These are phyloP conservation scores for Dactylellina drechsleri DNA, from an alignment of 2,329 filamentous ascomycete species.

Conservation along the genomic window DNA sequence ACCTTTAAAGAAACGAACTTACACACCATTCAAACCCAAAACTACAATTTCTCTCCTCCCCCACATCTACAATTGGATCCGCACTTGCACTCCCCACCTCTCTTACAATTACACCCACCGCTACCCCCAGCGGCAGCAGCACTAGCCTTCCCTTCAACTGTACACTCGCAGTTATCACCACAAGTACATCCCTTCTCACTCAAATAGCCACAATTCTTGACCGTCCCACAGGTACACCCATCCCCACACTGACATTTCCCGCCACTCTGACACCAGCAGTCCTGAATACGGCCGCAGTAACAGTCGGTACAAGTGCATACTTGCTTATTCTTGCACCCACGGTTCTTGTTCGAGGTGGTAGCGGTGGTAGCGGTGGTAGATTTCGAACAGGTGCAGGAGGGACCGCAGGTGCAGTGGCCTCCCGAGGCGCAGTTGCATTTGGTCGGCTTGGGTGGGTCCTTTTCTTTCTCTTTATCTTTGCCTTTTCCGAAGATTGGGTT, in stretches of 20 bases:
- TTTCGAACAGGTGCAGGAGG: slow-evolving; percentile 24
- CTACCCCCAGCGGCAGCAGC: background rate
- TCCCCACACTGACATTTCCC: slow-evolving; percentile 34
- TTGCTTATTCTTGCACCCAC: slow-evolving; percentile 35
- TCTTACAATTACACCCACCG: slow-evolving; percentile 17
- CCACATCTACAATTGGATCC: slow-evolving; percentile 25
- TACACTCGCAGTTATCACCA: slow-evolving; percentile 20
- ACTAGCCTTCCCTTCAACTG: background rate
- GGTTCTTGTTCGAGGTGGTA: slow-evolving; percentile 7
- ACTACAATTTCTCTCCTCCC: slow-evolving; percentile 23
- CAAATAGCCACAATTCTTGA: slow-evolving; percentile 26
- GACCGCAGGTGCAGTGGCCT: slow-evolving; percentile 29
- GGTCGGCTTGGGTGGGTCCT: background rate
- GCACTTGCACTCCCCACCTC: slow-evolving; percentile 27
- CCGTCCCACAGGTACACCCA: slow-evolving; percentile 31
- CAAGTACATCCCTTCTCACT: background rate
- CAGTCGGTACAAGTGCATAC: slow-evolving; percentile 31
- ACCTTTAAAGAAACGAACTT: background rate
- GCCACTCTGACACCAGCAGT: slow-evolving; percentile 36
- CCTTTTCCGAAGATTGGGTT: slow-evolving; percentile 44
- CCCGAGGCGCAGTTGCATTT: slow-evolving; percentile 38
- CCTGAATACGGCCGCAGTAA: slow-evolving; percentile 31
- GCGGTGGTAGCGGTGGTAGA: background rate
- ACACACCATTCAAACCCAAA: background rate
- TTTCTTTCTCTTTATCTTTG: slow-evolving; percentile 35